phyloP scores from a whole-genome alignment of 768 basidiomycete genomes.

The Rickenella mellea region DNA sequence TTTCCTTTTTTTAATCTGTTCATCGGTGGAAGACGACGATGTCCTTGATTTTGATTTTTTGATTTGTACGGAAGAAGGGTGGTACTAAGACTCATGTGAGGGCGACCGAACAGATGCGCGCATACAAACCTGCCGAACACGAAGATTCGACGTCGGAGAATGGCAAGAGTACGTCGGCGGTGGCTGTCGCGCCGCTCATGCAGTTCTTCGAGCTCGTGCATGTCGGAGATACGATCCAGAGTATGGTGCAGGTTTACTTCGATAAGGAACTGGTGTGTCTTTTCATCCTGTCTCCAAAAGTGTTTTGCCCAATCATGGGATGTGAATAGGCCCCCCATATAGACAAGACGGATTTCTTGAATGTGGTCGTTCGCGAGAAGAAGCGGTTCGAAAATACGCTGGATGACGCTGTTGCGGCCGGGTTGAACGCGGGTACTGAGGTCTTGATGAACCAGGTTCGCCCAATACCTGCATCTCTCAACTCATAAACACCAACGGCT shows the following conservation, averaged over 20 bases:
- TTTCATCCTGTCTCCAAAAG: not conserved
- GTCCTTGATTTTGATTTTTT: no score
- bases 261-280: slow-evolving; percentile 81
- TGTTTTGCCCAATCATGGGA: not conserved
- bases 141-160: slow-evolving; percentile 63
- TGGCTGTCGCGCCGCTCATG: slow-evolving; percentile 88
- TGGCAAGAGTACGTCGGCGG: no score
- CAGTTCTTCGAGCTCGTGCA: slow-evolving; percentile 98
- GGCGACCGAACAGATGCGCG: slow-evolving; percentile 81
- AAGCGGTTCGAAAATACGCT: slow-evolving; percentile 89
- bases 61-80: no score
- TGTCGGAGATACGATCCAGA: slow-evolving; percentile 94
- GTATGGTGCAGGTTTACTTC: slow-evolving; percentile 96
- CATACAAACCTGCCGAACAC: slow-evolving; percentile 86
- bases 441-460: slow-evolving; percentile 88
- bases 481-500: not conserved
- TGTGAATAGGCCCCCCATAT: slow-evolving; percentile 65
- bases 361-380: slow-evolving; percentile 89
- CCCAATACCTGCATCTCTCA: not conserved
- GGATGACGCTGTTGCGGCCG: slow-evolving; percentile 89
- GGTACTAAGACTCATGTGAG: no score
- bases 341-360: slow-evolving; percentile 88
- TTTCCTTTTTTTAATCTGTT: not conserved
- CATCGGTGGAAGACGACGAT: no score
- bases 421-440: slow-evolving; percentile 91